These are phyloP conservation scores for Baorangia bicolor DNA, from an alignment of 768 basidiomycete genomes.

Conservation along the genomic window DNA sequence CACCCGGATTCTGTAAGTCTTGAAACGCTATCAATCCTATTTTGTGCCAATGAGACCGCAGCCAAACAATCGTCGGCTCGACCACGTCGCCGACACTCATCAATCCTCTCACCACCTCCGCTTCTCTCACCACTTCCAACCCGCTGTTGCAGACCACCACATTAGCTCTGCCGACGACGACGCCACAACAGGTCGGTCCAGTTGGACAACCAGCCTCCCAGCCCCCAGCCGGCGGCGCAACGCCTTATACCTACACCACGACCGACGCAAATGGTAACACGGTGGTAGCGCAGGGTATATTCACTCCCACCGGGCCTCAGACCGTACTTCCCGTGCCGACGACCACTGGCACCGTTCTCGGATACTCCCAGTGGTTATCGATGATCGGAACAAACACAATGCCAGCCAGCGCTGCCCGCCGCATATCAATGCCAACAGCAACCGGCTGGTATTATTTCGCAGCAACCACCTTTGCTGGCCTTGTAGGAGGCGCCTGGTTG, in stretches of 20 bases:
- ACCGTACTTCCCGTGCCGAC: conserved; percentile 26
- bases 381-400: conserved; percentile 33
- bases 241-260: conserved; percentile 52
- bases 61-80: conserved; percentile 16
- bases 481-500: conserved; percentile 34
- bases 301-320: conserved; percentile 34
- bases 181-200: conserved; percentile 29
- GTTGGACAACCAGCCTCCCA: conserved; percentile 53
- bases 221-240: conserved; percentile 43
- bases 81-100: neutral
- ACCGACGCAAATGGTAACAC: conserved; percentile 33
- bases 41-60: conserved; percentile 10
- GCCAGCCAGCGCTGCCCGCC: conserved; percentile 26
- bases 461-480: conserved; percentile 22
- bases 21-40: neutral
- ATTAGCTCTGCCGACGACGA: conserved; percentile 20
- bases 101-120: neutral
- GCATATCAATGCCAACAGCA: conserved; percentile 16
- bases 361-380: conserved; percentile 30
- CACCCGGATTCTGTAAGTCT: conserved; percentile 46
- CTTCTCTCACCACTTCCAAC: conserved; percentile 20
- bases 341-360: conserved; percentile 29
- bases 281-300: conserved; percentile 20
- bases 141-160: conserved; percentile 17
- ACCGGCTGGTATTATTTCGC: conserved; percentile 31